Evolutionary conservation across 495 filamentous ascomycete genomes (phyloP).

Genomic region (Daldinia childiae): DNA sequence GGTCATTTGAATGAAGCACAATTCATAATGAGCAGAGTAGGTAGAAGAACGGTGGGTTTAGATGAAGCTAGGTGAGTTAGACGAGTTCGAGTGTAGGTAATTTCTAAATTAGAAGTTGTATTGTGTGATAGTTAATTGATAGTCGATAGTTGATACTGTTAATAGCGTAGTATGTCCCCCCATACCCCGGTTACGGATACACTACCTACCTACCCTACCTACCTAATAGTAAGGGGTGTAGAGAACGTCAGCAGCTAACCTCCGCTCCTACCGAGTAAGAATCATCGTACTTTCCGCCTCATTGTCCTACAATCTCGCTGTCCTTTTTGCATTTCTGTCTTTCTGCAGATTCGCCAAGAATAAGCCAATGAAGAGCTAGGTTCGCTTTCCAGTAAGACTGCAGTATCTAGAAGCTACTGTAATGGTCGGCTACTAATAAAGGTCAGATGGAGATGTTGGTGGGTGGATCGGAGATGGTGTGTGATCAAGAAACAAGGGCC

Average conservation of each 20-base stretch:
- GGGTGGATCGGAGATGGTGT: neutral
- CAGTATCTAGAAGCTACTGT: neutral
- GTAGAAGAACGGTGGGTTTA: neutral
- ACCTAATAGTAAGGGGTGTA: neutral
- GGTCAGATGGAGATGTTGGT: conserved; percentile 20
- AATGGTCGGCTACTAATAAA: neutral
- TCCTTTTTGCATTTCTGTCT: neutral
- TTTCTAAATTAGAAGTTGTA: conserved; percentile 3
- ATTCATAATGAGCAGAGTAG: conserved; percentile 3
- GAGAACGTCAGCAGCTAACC: neutral
- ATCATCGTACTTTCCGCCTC: conserved; percentile 3
- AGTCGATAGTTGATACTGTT: too few relatives aligned
- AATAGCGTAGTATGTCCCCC: neutral
- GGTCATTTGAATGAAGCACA: conserved; percentile 6
- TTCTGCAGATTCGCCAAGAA: neutral
- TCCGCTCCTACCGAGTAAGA: neutral
- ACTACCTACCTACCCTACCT: neutral
- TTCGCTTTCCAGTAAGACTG: neutral
- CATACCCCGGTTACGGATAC: neutral
- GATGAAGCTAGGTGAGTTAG: neutral
- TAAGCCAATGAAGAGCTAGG: neutral
- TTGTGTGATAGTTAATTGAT: neutral
- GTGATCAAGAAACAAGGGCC: neutral
- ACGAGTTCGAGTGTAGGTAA: neutral
- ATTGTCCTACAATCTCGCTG: neutral